Evolutionary conservation across 2,329 filamentous ascomycete genomes (phyloP).

Genomic region (Ophiostoma tasmaniense): DNA sequence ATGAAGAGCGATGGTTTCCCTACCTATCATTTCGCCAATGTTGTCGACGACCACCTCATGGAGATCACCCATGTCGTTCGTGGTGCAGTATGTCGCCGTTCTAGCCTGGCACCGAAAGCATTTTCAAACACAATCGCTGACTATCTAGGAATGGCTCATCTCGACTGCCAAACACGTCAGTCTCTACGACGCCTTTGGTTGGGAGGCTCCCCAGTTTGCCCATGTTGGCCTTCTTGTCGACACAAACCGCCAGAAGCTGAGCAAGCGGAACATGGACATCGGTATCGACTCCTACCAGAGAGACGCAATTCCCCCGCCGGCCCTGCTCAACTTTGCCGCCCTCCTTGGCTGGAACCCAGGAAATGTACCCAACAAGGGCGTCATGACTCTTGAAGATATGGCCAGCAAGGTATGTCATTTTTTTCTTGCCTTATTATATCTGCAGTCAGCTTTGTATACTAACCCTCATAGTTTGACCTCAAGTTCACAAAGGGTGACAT

Average conservation of each 20-base stretch:
- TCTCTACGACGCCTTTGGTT: conserved; percentile 70
- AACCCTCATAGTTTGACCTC: conserved; percentile 56
- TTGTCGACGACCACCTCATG: conserved; percentile 94
- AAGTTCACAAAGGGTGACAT: conserved; percentile 90
- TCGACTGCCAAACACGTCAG: conserved; percentile 70
- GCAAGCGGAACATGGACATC: conserved; percentile 66
- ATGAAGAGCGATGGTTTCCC: conserved; percentile 87
- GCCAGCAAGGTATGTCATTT: conserved; percentile 49
- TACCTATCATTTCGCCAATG: conserved; percentile 95
- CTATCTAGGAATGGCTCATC: conserved; percentile 75
- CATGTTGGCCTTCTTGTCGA: conserved; percentile 71
- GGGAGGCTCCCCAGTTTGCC: conserved; percentile 66
- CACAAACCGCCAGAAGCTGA: conserved; percentile 63
- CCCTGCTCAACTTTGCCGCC: conserved; percentile 70
- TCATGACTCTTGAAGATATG: conserved; percentile 63
- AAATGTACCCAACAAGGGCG: conserved; percentile 46
- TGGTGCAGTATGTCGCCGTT: conserved; percentile 51
- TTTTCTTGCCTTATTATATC: neutral
- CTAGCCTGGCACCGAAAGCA: neutral
- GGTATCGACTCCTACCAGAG: conserved; percentile 42
- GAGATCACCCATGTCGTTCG: conserved; percentile 91
- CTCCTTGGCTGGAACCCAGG: conserved; percentile 74
- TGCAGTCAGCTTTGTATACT: neutral
- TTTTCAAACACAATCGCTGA: neutral
- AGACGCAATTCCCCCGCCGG: conserved; percentile 38